Conservation (phyloP, 164 flowering plant species). For the Vitis labrusca region DNA sequence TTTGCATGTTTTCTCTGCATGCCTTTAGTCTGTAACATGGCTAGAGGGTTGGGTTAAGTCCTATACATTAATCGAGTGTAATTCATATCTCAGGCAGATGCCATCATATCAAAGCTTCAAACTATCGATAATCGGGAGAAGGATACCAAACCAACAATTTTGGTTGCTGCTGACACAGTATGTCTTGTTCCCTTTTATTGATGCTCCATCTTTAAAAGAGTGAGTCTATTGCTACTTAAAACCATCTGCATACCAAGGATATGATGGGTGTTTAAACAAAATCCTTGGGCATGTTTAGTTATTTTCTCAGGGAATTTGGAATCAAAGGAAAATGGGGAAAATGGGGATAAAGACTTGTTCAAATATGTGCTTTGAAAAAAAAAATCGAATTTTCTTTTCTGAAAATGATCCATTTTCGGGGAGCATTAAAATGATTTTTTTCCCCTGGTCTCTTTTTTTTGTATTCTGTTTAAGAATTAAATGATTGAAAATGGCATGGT, state of each 20-base stretch:
- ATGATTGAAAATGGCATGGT: no score
- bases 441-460: no score
- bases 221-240: conserved; percentile 4
- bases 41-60: background rate
- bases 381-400: no score
- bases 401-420: no score
- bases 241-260: conserved; percentile 34
- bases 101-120: conserved; percentile 65
- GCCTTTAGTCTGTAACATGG: background rate
- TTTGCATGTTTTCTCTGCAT: background rate
- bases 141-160: conserved; percentile 51
- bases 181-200: conserved; percentile 22
- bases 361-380: no score
- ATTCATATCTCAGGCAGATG: conserved; percentile 70
- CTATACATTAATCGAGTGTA: conserved; percentile 9
- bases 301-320: no score
- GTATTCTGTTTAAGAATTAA: no score
- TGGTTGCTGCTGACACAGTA: conserved; percentile 91
- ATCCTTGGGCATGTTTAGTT: no score
- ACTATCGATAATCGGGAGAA: conserved; percentile 35
- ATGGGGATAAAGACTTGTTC: no score
- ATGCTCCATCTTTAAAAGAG: background rate
- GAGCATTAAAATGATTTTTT: no score
- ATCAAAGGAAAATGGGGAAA: no score
- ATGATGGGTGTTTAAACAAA: background rate